phyloP scores from a whole-genome alignment of 495 filamentous ascomycete genomes.

The Penicillium waksmanii region DNA sequence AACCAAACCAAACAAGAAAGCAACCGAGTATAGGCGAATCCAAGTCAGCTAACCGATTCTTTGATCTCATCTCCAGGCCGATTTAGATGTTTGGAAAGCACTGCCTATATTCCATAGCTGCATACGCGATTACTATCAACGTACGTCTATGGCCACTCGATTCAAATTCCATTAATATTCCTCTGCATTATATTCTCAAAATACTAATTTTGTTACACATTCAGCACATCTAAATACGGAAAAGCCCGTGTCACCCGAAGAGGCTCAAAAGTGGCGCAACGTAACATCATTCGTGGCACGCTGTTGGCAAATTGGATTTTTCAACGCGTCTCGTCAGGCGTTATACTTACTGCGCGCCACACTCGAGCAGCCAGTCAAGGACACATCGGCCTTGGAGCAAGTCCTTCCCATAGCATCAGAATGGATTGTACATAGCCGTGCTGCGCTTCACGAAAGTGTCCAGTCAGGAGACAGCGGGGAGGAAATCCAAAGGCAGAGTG shows the following conservation, averaged over 20 bases:
- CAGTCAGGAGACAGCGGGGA: not conserved
- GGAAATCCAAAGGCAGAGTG: not conserved
- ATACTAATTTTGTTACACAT: not conserved
- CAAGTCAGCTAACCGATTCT: not conserved
- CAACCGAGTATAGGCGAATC: not conserved
- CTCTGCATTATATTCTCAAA: not conserved
- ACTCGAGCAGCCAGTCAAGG: not conserved
- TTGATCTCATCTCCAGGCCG: not conserved
- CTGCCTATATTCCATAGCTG: not conserved
- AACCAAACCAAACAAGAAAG: not conserved
- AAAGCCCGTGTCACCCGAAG: not conserved
- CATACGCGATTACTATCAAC: constrained; percentile 2
- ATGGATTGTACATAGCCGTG: not conserved
- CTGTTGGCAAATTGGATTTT: not conserved
- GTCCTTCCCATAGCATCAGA: not conserved
- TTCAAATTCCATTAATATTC: not conserved
- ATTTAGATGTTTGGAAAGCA: not conserved
- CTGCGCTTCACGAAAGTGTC: not conserved
- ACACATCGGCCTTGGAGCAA: not conserved
- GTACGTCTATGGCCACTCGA: not conserved
- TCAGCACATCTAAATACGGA: not conserved
- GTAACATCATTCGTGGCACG: constrained; percentile 5
- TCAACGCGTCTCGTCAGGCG: not conserved
- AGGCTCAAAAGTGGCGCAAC: constrained; percentile 1
- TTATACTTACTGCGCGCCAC: not conserved